Percentiles rank a stretch among this genome's conserved stretches.
Evolutionary conservation across 768 basidiomycete genomes (phyloP).

Genomic region (Amanita jacksonii): DNA sequence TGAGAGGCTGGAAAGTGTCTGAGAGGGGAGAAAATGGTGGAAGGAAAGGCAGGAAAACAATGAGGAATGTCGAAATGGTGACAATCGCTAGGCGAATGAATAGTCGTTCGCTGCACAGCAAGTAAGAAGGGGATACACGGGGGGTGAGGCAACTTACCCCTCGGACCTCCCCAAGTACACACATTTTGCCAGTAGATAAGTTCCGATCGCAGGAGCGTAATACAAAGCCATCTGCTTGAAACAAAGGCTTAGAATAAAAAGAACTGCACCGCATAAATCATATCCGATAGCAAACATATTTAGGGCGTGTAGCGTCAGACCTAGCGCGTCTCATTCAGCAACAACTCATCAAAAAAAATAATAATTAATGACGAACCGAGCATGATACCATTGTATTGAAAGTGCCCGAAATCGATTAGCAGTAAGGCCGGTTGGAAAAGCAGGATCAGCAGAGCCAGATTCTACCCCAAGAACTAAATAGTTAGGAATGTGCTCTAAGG

Average conservation of each 20-base stretch:
- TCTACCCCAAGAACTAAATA: conserved; percentile 30
- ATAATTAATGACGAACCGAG: conserved; percentile 44
- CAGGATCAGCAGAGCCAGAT: conserved; percentile 59
- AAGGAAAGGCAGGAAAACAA: conserved; percentile 76
- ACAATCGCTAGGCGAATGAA: conserved; percentile 59
- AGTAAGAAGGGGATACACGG: neutral
- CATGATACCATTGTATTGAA: conserved; percentile 95
- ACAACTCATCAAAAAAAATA: neutral
- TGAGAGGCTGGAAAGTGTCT: conserved; percentile 52
- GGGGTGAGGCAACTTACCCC: conserved; percentile 42
- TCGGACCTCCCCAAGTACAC: conserved; percentile 59
- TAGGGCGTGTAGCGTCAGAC: conserved; percentile 59
- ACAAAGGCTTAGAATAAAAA: conserved; percentile 75
- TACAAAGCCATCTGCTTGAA: conserved; percentile 98
- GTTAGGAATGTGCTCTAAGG: neutral
- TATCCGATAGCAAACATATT: conserved; percentile 58
- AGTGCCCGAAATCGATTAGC: conserved; percentile 87
- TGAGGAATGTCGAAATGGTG: conserved; percentile 51
- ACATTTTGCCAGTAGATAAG: conserved; percentile 86
- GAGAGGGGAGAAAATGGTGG: conserved; percentile 48
- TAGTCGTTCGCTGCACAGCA: conserved; percentile 27
- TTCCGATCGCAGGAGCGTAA: conserved; percentile 87
- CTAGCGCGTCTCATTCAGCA: conserved; percentile 25
- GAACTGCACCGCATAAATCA: conserved; percentile 69
- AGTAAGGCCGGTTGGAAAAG: conserved; percentile 79